Conservation (phyloP, 2,329 filamentous ascomycete genomes). For the Fusarium tanahbumbuense region DNA sequence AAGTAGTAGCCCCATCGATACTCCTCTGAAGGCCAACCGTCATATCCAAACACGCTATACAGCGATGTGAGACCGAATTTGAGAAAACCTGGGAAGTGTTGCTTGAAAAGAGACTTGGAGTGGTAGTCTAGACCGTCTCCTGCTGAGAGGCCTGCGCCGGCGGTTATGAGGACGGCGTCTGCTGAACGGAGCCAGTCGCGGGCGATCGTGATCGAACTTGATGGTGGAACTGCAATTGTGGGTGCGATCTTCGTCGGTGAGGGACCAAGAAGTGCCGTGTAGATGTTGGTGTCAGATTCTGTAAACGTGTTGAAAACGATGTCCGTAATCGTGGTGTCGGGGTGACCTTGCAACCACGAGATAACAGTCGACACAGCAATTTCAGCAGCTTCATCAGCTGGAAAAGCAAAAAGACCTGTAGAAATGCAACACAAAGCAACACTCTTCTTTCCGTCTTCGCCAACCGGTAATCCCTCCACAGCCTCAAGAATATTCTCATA, state of each 20-base stretch:
- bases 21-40: conserved; percentile 36
- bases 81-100: conserved; percentile 30
- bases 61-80: conserved; percentile 28
- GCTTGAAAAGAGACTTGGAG: conserved; percentile 26
- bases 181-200: conserved; percentile 34
- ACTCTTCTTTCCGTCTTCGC: conserved; percentile 4
- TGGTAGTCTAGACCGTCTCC: conserved; percentile 41
- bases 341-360: conserved; percentile 21
- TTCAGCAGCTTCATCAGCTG: conserved; percentile 29
- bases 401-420: conserved; percentile 38
- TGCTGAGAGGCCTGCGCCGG: conserved; percentile 39
- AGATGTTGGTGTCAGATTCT: conserved; percentile 28
- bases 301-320: conserved; percentile 42
- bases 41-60: conserved; percentile 39
- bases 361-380: conserved; percentile 23
- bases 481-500: conserved; percentile 28
- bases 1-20: conserved; percentile 44
- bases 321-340: conserved; percentile 29
- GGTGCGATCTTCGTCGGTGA: fast-evolving
- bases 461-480: background rate
- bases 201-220: conserved; percentile 1
- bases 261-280: background rate
- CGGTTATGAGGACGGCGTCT: conserved; percentile 38
- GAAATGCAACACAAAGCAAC: conserved; percentile 42
- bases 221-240: fast-evolving